A percentile compares a stretch with the other conserved stretches of the same genome.
Conservation (phyloP, 352 stramenopile species). For the Phytophthora quininea region DNA sequence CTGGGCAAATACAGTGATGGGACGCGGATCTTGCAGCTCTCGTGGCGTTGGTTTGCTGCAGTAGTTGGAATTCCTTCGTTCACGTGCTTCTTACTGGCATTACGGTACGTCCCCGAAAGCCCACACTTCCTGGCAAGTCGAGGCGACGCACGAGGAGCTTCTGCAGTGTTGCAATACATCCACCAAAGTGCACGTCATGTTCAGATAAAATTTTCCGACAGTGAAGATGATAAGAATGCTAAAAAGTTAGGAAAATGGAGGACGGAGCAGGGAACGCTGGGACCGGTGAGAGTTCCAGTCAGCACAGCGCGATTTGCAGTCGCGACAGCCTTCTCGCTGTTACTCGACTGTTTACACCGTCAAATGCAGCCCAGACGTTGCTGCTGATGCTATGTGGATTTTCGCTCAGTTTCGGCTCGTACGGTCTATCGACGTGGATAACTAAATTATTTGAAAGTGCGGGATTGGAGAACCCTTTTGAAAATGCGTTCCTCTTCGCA, state of each 20-base stretch:
- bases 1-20: conserved; percentile 66
- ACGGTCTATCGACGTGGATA: conserved; percentile 94
- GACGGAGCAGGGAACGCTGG: neutral
- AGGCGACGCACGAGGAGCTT: conserved; percentile 57
- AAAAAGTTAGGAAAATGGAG: conserved; percentile 27
- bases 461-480: conserved; percentile 88
- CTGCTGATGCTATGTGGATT: conserved; percentile 75
- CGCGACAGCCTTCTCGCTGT: conserved; percentile 58
- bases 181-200: conserved; percentile 53
- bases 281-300: neutral
- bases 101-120: conserved; percentile 82
- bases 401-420: conserved; percentile 89
- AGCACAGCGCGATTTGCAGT: conserved; percentile 52
- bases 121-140: conserved; percentile 78
- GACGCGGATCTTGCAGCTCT: conserved; percentile 69
- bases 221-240: conserved; percentile 11
- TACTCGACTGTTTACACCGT: conserved; percentile 52
- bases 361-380: conserved; percentile 51
- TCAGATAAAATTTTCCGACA: conserved; percentile 73
- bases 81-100: conserved; percentile 66
- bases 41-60: conserved; percentile 84
- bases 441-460: conserved; percentile 92
- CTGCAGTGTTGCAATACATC: conserved; percentile 70
- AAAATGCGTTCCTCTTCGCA: conserved; percentile 94
- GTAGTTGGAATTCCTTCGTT: conserved; percentile 79